phyloP scores from a whole-genome alignment of 116 monocot genomes.

The Dioscorea cayenensis region DNA sequence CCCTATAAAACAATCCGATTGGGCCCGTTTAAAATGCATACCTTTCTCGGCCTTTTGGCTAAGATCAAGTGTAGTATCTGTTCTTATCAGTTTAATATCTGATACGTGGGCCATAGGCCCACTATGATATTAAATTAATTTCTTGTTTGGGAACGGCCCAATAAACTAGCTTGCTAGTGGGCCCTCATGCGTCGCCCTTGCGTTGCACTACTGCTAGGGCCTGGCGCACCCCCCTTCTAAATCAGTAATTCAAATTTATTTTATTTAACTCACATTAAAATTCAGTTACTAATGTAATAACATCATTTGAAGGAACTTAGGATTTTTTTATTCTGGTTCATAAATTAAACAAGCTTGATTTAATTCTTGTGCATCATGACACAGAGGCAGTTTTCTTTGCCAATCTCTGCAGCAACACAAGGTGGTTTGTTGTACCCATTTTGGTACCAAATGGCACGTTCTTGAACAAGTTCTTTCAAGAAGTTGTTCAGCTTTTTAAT shows the following conservation, averaged over 20 bases:
- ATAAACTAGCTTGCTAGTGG: constrained; percentile 21
- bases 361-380: constrained; percentile 28
- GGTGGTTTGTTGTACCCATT: constrained; percentile 28
- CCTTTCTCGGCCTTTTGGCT: constrained; percentile 86
- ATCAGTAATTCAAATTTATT: no score
- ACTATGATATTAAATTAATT: constrained; percentile 3
- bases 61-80: constrained; percentile 87
- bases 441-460: constrained; percentile 40
- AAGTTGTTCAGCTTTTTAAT: constrained; percentile 72
- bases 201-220: constrained; percentile 22
- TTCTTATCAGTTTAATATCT: constrained; percentile 85
- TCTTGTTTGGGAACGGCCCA: constrained; percentile 10
- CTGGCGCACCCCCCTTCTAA: constrained; percentile 13
- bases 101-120: constrained; percentile 18
- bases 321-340: no score
- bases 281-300: no score
- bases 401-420: constrained; percentile 52
- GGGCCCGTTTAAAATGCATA: constrained; percentile 1
- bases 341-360: no score
- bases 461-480: constrained; percentile 46
- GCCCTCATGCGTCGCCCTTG: constrained; percentile 14
- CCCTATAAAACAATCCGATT: not conserved
- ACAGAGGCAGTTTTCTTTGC: constrained; percentile 60
- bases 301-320: no score
- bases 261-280: no score